phyloP scores from a whole-genome alignment of 2,329 filamentous ascomycete genomes.

The Lizonia empirigonia region DNA sequence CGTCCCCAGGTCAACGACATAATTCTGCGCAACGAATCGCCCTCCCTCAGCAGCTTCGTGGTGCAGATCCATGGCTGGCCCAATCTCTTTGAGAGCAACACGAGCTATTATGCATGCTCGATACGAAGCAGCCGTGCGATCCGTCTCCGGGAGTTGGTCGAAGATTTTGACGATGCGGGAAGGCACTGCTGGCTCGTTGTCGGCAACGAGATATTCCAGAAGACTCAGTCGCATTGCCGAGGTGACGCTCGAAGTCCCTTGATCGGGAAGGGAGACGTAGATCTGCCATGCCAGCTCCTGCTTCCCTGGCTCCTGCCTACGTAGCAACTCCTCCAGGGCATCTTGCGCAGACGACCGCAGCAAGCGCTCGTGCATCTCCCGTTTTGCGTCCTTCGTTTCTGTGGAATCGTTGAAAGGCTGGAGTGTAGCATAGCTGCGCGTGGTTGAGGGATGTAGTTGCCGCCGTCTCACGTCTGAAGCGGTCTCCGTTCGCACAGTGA shows the following conservation, averaged over 20 bases:
- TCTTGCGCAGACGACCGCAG: conserved; percentile 21
- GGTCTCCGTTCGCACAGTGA: conserved; percentile 25
- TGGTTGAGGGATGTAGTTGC: not conserved
- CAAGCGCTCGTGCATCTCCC: conserved; percentile 29
- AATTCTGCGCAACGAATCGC: conserved; percentile 2
- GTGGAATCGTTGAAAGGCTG: conserved; percentile 7
- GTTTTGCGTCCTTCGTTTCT: conserved; percentile 18
- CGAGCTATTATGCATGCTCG: conserved; percentile 52
- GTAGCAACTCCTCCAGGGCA: conserved; percentile 28
- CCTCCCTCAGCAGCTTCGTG: not conserved
- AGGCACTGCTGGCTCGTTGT: conserved; percentile 43
- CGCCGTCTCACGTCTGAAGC: not conserved
- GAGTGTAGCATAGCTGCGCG: conserved; percentile 4
- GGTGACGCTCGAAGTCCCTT: not conserved
- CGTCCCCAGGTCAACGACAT: conserved; percentile 31
- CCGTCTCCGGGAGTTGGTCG: conserved; percentile 43
- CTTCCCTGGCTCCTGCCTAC: conserved; percentile 21
- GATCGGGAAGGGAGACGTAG: conserved; percentile 38
- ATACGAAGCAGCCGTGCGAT: conserved; percentile 54
- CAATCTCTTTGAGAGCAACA: conserved; percentile 48
- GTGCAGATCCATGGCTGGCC: conserved; percentile 50
- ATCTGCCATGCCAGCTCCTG: conserved; percentile 47
- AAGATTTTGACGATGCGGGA: conserved; percentile 56
- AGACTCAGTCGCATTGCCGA: conserved; percentile 26
- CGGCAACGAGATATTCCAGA: conserved; percentile 37